Conservation (phyloP, 192 early-diverging fungal genomes). For the Phycomyces nitens region DNA sequence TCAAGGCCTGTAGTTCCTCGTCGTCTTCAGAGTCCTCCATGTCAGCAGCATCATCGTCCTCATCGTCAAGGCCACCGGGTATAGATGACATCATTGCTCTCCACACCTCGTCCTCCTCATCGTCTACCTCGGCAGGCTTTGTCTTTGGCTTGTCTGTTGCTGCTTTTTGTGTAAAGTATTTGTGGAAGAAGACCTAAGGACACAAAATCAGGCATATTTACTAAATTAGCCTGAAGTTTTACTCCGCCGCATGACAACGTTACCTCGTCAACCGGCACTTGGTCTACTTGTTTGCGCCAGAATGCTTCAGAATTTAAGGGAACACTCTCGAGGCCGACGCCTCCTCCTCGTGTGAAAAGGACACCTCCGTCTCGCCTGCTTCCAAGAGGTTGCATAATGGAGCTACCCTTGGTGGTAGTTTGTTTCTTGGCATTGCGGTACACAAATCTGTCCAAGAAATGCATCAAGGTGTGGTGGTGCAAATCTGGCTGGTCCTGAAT, state of each 20-base stretch:
- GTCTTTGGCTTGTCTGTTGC: slow-evolving; percentile 18
- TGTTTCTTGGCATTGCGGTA: slow-evolving; percentile 89
- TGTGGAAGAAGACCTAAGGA: slow-evolving; percentile 66
- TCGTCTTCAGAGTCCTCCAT: slow-evolving; percentile 47
- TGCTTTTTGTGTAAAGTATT: slow-evolving; percentile 67
- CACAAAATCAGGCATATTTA: not conserved
- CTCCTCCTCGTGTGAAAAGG: slow-evolving; percentile 60
- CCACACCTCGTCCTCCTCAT: slow-evolving; percentile 87
- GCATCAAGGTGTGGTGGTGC: slow-evolving; percentile 84
- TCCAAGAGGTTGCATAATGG: slow-evolving; percentile 62
- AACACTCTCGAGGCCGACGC: slow-evolving; percentile 31
- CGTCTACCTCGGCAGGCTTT: slow-evolving; percentile 48
- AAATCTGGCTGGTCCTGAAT: slow-evolving; percentile 74
- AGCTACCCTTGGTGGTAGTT: slow-evolving; percentile 53
- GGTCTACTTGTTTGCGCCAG: slow-evolving; percentile 50
- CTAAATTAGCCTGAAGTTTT: not conserved
- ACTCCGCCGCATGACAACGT: not conserved
- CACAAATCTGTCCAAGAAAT: slow-evolving; percentile 95
- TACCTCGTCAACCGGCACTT: slow-evolving; percentile 75
- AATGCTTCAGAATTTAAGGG: slow-evolving; percentile 68
- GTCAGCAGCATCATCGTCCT: slow-evolving; percentile 47
- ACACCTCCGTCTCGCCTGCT: slow-evolving; percentile 53
- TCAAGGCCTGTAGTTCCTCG: slow-evolving; percentile 37
- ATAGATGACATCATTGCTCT: slow-evolving; percentile 76
- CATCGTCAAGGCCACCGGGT: slow-evolving; percentile 57